phyloP scores from a whole-genome alignment of 352 stramenopile genomes.

The Phytopythium montanum region DNA sequence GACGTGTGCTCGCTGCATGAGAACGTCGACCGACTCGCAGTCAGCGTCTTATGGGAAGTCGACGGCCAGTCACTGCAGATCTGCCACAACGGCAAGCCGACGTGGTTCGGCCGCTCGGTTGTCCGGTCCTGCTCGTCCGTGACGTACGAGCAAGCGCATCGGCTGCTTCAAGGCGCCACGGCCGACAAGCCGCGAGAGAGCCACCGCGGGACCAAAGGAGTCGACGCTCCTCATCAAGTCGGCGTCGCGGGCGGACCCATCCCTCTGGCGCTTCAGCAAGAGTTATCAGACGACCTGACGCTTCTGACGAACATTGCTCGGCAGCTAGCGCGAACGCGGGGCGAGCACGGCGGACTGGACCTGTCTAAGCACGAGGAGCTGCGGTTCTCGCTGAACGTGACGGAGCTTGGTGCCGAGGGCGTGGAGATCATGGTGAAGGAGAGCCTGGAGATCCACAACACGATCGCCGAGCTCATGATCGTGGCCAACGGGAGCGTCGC shows the following conservation, averaged over 20 bases:
- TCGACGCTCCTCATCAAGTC: slow-evolving; percentile 10
- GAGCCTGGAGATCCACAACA: slow-evolving; percentile 92
- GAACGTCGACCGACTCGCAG: slow-evolving; percentile 82
- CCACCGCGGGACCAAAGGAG: slow-evolving; percentile 5
- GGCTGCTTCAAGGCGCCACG: slow-evolving; percentile 61
- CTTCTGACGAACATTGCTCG: slow-evolving; percentile 68
- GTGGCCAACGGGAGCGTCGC: slow-evolving; percentile 90
- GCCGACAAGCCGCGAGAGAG: slow-evolving; percentile 26
- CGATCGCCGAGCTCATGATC: slow-evolving; percentile 94
- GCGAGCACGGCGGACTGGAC: slow-evolving; percentile 68
- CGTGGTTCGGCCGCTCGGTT: slow-evolving; percentile 91
- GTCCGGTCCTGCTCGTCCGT: slow-evolving; percentile 94
- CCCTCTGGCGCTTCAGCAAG: slow-evolving; percentile 39
- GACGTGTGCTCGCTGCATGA: slow-evolving; percentile 92
- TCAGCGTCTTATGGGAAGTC: slow-evolving; percentile 92
- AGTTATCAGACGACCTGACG: slow-evolving; percentile 49
- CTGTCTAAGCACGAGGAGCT: slow-evolving; percentile 83
- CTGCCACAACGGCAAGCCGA: slow-evolving; percentile 35
- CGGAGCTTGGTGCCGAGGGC: slow-evolving; percentile 61
- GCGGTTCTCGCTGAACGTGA: slow-evolving; percentile 79
- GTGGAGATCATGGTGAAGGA: slow-evolving; percentile 89
- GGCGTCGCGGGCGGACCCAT: slow-evolving; percentile 75
- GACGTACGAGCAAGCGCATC: slow-evolving; percentile 85
- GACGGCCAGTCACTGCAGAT: slow-evolving; percentile 63
- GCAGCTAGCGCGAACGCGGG: slow-evolving; percentile 47